phyloP scores from a whole-genome alignment of 768 basidiomycete genomes.

The Tricholoma sp. region DNA sequence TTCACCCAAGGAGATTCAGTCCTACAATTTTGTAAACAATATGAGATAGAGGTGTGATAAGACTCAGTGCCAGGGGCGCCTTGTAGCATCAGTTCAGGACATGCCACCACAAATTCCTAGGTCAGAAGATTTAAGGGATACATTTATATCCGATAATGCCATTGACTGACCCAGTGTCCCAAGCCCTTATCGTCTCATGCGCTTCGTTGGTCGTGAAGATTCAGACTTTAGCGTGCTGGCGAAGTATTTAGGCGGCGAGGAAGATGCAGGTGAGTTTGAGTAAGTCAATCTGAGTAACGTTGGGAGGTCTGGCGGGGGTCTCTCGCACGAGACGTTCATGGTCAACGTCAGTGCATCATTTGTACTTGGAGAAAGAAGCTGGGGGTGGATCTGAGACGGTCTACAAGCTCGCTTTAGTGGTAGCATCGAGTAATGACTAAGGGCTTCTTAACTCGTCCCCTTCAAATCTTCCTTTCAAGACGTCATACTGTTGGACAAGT shows the following conservation, averaged over 20 bases:
- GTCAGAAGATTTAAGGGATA: too few relatives aligned
- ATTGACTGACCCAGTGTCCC: too few relatives aligned
- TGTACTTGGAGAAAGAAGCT: background rate
- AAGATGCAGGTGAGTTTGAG: background rate
- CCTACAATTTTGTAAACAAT: too few relatives aligned
- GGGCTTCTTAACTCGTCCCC: conserved; percentile 8
- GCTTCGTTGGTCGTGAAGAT: background rate
- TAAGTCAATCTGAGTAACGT: background rate
- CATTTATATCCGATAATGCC: too few relatives aligned
- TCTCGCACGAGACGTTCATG: background rate
- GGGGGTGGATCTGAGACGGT: background rate
- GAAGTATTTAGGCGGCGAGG: background rate
- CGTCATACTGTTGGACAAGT: conserved; percentile 26
- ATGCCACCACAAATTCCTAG: too few relatives aligned
- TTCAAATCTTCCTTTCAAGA: conserved; percentile 7
- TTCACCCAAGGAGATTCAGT: too few relatives aligned
- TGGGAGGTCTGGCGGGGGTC: background rate
- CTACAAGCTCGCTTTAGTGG: background rate
- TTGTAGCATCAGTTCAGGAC: too few relatives aligned
- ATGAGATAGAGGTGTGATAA: too few relatives aligned
- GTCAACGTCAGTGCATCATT: background rate
- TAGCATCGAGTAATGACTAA: background rate
- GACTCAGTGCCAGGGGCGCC: too few relatives aligned
- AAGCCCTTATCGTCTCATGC: background rate
- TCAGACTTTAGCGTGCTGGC: background rate